Base-by-base conservation (phyloP, 1,284 basidiomycete genomes). In the Blastosporella zonata region DNA sequence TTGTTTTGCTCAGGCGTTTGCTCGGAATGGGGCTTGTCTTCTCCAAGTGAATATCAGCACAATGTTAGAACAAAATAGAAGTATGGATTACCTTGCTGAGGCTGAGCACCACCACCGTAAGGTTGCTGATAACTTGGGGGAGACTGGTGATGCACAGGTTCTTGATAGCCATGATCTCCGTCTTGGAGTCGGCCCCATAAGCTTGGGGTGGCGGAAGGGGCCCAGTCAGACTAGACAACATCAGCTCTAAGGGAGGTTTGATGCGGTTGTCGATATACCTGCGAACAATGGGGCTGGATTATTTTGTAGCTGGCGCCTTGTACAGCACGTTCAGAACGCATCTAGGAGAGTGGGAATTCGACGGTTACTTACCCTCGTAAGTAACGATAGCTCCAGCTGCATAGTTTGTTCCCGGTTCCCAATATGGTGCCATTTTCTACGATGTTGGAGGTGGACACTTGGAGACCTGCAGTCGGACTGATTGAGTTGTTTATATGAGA, bases 321-420 rank as follows among this genome's bases (percentile, higher is more conserved):
- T 29, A 46, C 5, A 18, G 28, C 13, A 5, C n/a, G 13, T 28
- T 12, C 25, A 28, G 25, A 29, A 13, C 15, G 23, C 28, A 33
- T 38, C 17, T 28, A 23, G 28, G 13, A 29, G 15, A 39, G 13
- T 13, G 21, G 41, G 8, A 35, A 7, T 35, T 12, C 3, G 35
- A 28, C 8, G 28, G 25, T 13, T 23, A 28, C 17, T 23, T 46
- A 79, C 87, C 81, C 60, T 84, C 56, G 60, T 72, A 87, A 46
- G 67, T 66, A 52, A 88, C 86, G 31, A 79, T 68, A 46, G 78
- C 73, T 53, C 74, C 80, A 39, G 62, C 54, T 57, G 69, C 66
- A 70, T 90, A 90, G 47, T 75, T 61, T 37, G 73, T 81, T 45
- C 82, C 83, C 38, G 84, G 81, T 67, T 82, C 67, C 85, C 86